Percentiles rank a stretch among this genome's conserved stretches.
phyloP scores from a whole-genome alignment of 176 grass and related monocot species.

The Avena atlantica region DNA sequence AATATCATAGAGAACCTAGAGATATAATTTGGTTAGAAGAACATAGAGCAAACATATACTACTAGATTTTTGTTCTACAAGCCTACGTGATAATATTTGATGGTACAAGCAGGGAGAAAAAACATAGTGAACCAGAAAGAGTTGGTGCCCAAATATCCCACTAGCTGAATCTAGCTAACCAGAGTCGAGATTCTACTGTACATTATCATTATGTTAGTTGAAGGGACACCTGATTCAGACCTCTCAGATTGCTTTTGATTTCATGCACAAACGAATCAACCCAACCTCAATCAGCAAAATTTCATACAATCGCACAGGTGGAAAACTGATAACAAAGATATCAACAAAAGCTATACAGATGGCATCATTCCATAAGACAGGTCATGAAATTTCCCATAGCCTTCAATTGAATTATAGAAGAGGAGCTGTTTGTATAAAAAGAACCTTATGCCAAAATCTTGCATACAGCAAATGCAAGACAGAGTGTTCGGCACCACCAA shows the following conservation, averaged over 20 bases:
- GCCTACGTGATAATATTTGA: neutral
- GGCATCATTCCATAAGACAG: slow-evolving; percentile 30
- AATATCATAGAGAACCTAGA: slow-evolving; percentile 95
- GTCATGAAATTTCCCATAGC: neutral
- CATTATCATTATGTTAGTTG: slow-evolving; percentile 6
- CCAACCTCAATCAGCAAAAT: slow-evolving; percentile 23
- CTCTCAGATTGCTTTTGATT: neutral
- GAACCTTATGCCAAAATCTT: slow-evolving; percentile 99
- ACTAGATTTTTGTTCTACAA: neutral
- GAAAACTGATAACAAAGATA: neutral
- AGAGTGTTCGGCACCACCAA: slow-evolving; percentile 98
- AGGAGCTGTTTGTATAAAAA: neutral
- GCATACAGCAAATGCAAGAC: slow-evolving; percentile 99
- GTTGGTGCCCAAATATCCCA: neutral
- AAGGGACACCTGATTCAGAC: neutral
- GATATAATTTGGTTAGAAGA: slow-evolving; percentile 47
- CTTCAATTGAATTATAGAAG: slow-evolving; percentile 34
- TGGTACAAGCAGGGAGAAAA: neutral
- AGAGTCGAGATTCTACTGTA: neutral
- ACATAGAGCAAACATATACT: neutral
- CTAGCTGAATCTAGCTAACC: slow-evolving; percentile 8
- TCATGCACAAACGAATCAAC: neutral
- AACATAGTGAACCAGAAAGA: neutral
- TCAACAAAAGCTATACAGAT: slow-evolving; percentile 27
- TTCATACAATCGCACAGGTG: neutral